Evolutionary conservation across 768 basidiomycete genomes (phyloP).

Genomic region (Cubamyces sp.): DNA sequence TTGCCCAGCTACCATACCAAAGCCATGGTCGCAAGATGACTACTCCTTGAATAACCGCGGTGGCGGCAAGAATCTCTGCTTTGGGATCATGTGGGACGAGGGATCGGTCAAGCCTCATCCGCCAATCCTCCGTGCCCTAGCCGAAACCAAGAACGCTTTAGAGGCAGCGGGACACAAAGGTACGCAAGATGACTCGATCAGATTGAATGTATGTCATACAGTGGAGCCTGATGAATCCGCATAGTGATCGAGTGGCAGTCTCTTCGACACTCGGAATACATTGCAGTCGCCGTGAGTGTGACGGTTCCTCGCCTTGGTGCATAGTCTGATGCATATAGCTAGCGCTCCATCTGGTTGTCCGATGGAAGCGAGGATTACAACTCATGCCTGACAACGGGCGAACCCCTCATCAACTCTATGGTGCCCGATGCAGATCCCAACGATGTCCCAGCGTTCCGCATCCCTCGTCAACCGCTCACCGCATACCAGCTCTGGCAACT

Average conservation of each 20-base stretch:
- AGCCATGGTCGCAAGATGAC: conserved; percentile 31
- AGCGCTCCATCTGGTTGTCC: conserved; percentile 19
- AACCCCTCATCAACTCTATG: conserved; percentile 43
- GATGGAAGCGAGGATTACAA: conserved; percentile 25
- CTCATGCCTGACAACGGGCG: conserved; percentile 35
- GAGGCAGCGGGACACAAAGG: conserved; percentile 40
- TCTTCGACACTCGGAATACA: conserved; percentile 31
- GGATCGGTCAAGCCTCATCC: conserved; percentile 38
- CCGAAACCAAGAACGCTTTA: conserved; percentile 38
- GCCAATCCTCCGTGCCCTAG: conserved; percentile 40
- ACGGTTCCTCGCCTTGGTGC: not conserved
- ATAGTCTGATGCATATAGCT: not conserved
- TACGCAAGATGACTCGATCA: conserved; percentile 15
- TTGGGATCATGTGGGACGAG: conserved; percentile 40
- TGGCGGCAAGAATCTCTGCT: conserved; percentile 36
- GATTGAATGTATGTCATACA: too few relatives aligned
- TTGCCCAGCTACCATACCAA: conserved; percentile 37
- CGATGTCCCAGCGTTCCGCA: conserved; percentile 14
- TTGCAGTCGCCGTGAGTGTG: conserved; percentile 26
- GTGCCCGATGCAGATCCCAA: conserved; percentile 33
- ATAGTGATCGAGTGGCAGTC: conserved; percentile 43
- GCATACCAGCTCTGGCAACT: conserved; percentile 46
- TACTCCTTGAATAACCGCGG: conserved; percentile 36
- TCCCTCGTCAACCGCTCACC: conserved; percentile 21
- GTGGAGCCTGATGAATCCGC: not conserved